Conservation (phyloP, 768 basidiomycete species). For the Cystobasidiopsis lactophilus region DNA sequence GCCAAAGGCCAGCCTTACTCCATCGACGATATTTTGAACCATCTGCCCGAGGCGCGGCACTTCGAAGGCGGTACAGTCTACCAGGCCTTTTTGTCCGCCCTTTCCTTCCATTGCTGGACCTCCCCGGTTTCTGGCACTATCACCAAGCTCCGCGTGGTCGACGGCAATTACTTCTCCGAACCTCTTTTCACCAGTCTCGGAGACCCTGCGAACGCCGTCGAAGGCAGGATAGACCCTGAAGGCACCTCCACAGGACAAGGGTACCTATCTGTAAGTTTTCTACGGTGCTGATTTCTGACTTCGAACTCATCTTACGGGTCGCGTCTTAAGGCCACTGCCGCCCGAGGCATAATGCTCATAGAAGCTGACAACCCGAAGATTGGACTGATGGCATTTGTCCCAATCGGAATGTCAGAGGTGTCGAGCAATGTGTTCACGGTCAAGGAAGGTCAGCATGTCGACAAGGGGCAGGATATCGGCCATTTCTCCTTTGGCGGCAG, state of each 20-base stretch:
- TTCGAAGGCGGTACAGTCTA: constrained; percentile 33
- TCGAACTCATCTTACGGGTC: neutral
- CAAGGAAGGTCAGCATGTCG: constrained; percentile 29
- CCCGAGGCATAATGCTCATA: constrained; percentile 37
- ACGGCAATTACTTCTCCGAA: constrained; percentile 25
- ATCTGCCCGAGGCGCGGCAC: constrained; percentile 26
- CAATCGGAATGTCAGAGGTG: constrained; percentile 40
- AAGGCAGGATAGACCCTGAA: constrained; percentile 19
- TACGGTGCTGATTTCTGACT: constrained; percentile 24
- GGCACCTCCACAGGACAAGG: constrained; percentile 8
- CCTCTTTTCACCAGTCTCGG: constrained; percentile 27
- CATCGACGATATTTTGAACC: constrained; percentile 34
- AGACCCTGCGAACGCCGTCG: no score
- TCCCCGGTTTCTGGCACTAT: constrained; percentile 34
- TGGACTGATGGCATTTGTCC: constrained; percentile 38
- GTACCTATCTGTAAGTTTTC: constrained; percentile 22
- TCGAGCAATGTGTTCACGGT: constrained; percentile 39
- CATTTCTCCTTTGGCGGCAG: constrained; percentile 23
- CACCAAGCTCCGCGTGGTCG: constrained; percentile 29
- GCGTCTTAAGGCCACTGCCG: constrained; percentile 26
- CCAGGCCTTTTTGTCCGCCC: constrained; percentile 38
- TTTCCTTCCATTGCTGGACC: constrained; percentile 44
- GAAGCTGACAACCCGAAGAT: constrained; percentile 33
- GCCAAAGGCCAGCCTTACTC: constrained; percentile 43
- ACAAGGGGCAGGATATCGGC: constrained; percentile 38